A percentile compares a stretch with the other conserved stretches of the same genome.
Conservation (phyloP, 805 yeast genomes). For the Kurtzmaniella cleridarum region DNA sequence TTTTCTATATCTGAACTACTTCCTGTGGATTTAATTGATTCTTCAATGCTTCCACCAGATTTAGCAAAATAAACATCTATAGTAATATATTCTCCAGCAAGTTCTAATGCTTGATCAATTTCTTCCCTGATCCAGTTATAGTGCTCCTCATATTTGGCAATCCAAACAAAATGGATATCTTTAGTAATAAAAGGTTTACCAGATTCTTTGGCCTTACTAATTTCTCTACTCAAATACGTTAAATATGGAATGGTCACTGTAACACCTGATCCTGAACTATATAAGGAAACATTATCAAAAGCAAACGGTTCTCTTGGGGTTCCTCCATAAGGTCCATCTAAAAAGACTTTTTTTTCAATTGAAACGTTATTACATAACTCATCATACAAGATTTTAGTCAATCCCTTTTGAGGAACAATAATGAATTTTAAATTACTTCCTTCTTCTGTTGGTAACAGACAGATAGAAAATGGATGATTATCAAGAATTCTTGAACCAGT, state of each 20-base stretch:
- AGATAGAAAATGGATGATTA: constrained; percentile 53
- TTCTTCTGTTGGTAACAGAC: constrained; percentile 23
- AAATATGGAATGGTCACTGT: constrained; percentile 46
- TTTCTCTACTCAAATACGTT: constrained; percentile 16
- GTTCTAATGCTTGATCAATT: constrained; percentile 18
- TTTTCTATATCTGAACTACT: constrained; percentile 4
- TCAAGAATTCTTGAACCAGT: constrained; percentile 40
- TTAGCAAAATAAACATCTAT: constrained; percentile 20
- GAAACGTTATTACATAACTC: constrained; percentile 23
- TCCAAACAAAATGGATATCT: constrained; percentile 41
- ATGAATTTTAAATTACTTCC: constrained; percentile 35
- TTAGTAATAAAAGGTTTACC: constrained; percentile 12
- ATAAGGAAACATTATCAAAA: constrained; percentile 38
- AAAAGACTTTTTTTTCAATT: constrained; percentile 25
- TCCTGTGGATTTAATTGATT: background rate
- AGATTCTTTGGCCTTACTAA: constrained; percentile 3
- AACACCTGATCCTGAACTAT: constrained; percentile 50
- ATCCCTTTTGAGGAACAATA: constrained; percentile 42
- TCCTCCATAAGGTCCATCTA: constrained; percentile 61
- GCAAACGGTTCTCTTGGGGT: constrained; percentile 37
- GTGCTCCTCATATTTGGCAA: constrained; percentile 27
- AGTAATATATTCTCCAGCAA: constrained; percentile 22
- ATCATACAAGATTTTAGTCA: constrained; percentile 33
- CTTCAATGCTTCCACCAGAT: constrained; percentile 1
- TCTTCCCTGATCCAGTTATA: constrained; percentile 39